Evolutionary conservation across 202 grass and related monocot genomes (phyloP), one percentile per base, ranked within the genome.

Genomic region (Brachypodium distachyon): DNA sequence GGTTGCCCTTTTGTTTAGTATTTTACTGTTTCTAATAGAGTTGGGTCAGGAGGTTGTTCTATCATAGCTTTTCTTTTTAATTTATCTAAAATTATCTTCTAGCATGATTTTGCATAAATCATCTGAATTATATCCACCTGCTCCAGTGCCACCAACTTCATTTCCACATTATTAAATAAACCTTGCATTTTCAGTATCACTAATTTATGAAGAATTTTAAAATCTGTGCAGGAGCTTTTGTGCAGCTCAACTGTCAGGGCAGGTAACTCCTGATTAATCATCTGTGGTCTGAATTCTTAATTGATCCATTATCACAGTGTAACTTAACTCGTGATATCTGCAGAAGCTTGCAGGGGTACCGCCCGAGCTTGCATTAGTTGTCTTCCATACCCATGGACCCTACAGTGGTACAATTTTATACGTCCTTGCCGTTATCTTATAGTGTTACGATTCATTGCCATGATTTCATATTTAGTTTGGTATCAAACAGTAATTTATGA

Each of bases 371-470:
- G 84, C 96, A 41, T 77, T 99, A 67, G 92, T 99, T 37, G 75
- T 93, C 72, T 99, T 96, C 55, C 89, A 92, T 68, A 87, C 87
- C 27, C 96, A 91, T 81, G 89, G 89, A 78, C 87, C 91, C 34
- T 88, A 93, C 62, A 99, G 84, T 66, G 84, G 96, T 99, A 93
- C 7, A 22, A 23, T 41, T 77, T 51, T 31, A 62, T 69, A 26
- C 53, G 3, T 72, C 69, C 48, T 63, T 73, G 28, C 17, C 36
- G 51, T 67, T 56, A 39, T 51, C 16, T 14, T 78, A 41, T 79
- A 25, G n/a, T 50, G 46, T 62, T 72, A 21, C 14, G 42, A 54
- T 79, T 26, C 28, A 70, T 70, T 12, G 25, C 36, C 16, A 41
- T 37, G 33, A 19, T 27, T 75, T 56, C 21, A 51, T 61, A 36